phyloP scores from a whole-genome alignment of 495 filamentous ascomycete species.

The Glutinoglossum americanum region DNA sequence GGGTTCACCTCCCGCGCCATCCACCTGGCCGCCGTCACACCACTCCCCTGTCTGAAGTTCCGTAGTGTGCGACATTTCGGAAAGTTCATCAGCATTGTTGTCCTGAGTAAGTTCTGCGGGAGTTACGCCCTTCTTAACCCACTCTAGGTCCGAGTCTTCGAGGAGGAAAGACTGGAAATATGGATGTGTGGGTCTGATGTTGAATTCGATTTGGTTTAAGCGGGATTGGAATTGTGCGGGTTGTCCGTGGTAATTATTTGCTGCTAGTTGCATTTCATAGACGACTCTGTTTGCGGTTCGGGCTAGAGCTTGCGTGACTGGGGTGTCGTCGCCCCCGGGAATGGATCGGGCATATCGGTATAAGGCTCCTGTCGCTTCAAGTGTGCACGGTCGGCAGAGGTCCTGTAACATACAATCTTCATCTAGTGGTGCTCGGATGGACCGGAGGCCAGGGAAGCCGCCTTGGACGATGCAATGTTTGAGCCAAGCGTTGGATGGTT shows the following conservation, averaged over 20 bases:
- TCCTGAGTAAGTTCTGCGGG: background rate
- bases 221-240: background rate
- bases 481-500: background rate
- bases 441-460: background rate
- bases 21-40: background rate
- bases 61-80: background rate
- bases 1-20: no score
- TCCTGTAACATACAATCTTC: background rate
- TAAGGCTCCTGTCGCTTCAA: background rate
- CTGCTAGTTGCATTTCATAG: background rate
- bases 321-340: background rate
- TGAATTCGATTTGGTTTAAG: background rate
- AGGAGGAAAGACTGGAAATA: background rate
- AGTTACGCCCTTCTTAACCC: background rate
- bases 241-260: background rate
- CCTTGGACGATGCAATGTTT: background rate
- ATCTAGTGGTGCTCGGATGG: background rate
- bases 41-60: background rate
- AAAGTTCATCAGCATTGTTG: background rate
- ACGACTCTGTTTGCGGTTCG: background rate
- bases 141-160: background rate
- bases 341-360: background rate
- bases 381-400: background rate
- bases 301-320: background rate
- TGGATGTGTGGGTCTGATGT: background rate